phyloP scores from a whole-genome alignment of 768 basidiomycete species.

The Daedaleopsis nitida region DNA sequence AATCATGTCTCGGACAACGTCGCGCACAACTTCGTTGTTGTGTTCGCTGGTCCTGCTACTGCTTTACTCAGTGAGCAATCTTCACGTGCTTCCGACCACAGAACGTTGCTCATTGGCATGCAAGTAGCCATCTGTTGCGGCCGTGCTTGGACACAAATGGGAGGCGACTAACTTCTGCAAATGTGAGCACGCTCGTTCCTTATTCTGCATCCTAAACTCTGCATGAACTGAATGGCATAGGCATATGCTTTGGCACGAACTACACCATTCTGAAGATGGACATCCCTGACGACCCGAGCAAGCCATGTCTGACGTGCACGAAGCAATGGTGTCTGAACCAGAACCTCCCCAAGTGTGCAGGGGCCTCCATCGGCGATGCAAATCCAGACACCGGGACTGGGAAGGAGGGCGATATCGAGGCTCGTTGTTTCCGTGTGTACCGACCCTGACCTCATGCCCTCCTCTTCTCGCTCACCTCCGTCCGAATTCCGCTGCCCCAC shows the following conservation, averaged over 20 bases:
- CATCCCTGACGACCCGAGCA: constrained; percentile 79
- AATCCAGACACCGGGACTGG: constrained; percentile 93
- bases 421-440: constrained; percentile 89
- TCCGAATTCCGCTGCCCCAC: constrained; percentile 6
- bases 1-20: constrained; percentile 19
- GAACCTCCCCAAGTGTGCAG: constrained; percentile 80
- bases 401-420: constrained; percentile 94
- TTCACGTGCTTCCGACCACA: not conserved
- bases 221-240: constrained; percentile 39
- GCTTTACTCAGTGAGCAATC: constrained; percentile 23
- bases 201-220: not conserved
- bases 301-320: constrained; percentile 92
- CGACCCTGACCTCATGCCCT: constrained; percentile 12
- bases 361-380: constrained; percentile 81
- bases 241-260: constrained; percentile 88
- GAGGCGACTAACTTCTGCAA: constrained; percentile 91
- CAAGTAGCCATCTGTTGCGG: constrained; percentile 41
- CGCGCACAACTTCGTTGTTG: constrained; percentile 16
- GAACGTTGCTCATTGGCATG: not conserved
- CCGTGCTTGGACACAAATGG: constrained; percentile 66
- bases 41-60: constrained; percentile 23
- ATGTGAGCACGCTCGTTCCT: constrained; percentile 49
- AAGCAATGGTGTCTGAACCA: constrained; percentile 96
- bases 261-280: constrained; percentile 84
- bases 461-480: constrained; percentile 8